These are phyloP conservation scores for Pestalotiopsis sp. DNA, from an alignment of 2,329 filamentous ascomycete genomes.

Conservation along the genomic window DNA sequence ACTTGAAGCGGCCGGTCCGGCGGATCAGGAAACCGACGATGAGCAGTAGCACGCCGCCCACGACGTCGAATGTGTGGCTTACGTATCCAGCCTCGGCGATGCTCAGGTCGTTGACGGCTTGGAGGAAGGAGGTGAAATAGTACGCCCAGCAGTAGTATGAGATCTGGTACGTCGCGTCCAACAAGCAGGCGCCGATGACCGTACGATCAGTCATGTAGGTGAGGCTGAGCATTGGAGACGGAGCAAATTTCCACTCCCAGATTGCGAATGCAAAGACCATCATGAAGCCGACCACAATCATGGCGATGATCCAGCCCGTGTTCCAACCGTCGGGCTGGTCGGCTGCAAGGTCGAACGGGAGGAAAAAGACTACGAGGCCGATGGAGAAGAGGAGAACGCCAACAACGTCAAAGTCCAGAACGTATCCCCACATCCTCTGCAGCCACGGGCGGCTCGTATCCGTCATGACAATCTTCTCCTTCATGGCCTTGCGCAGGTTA, in stretches of 20 bases:
- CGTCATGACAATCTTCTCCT: constrained; percentile 36
- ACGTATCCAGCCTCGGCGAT: constrained; percentile 38
- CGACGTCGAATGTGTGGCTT: constrained; percentile 41
- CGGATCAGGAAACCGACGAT: constrained; percentile 47
- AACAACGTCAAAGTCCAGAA: constrained; percentile 53
- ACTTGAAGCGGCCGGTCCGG: constrained; percentile 52
- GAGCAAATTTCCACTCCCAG: constrained; percentile 56
- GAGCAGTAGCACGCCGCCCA: constrained; percentile 44
- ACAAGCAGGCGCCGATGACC: constrained; percentile 43
- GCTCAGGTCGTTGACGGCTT: constrained; percentile 42
- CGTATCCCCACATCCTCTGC: constrained; percentile 49
- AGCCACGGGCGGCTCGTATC: constrained; percentile 42
- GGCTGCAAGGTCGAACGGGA: constrained; percentile 56
- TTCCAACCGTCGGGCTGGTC: constrained; percentile 44
- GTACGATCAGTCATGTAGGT: constrained; percentile 39
- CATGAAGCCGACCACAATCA: constrained; percentile 56
- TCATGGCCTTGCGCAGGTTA: constrained; percentile 56
- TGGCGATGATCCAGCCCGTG: constrained; percentile 48
- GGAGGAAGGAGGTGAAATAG: constrained; percentile 60
- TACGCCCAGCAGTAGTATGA: constrained; percentile 56
- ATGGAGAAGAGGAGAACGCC: constrained; percentile 53
- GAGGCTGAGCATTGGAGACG: constrained; percentile 53
- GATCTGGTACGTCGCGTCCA: constrained; percentile 44
- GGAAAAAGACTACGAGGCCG: constrained; percentile 57
- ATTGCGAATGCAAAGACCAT: constrained; percentile 53